These are phyloP conservation scores for Pythium biforme DNA, from an alignment of 352 stramenopile genomes.

Conservation along the genomic window DNA sequence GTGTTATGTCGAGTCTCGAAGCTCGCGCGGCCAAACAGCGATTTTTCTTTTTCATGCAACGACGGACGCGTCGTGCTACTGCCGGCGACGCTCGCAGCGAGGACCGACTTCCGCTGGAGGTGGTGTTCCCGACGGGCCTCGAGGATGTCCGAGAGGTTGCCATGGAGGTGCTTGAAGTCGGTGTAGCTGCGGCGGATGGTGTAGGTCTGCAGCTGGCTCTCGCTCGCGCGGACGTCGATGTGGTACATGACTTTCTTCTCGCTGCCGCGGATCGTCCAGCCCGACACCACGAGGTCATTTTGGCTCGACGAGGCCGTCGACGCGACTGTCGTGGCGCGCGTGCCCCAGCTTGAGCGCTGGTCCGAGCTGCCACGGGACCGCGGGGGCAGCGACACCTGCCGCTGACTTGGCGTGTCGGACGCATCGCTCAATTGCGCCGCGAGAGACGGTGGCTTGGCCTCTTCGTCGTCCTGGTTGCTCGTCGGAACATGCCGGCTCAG, in stretches of 20 bases:
- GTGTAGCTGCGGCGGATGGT: constrained; percentile 85
- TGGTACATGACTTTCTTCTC: constrained; percentile 89
- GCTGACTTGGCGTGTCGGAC: constrained; percentile 4
- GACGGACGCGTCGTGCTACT: constrained; percentile 1
- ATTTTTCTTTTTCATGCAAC: constrained; percentile 9
- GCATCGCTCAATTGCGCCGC: constrained; percentile 9
- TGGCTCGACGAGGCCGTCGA: constrained; percentile 20
- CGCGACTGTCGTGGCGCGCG: constrained; percentile 12
- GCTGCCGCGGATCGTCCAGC: constrained; percentile 60
- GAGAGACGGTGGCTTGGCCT: constrained; percentile 13
- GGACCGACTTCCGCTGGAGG: constrained; percentile 11
- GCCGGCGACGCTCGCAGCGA: background rate
- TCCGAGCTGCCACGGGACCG: constrained; percentile 15
- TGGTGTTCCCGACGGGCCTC: constrained; percentile 65
- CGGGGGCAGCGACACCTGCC: background rate
- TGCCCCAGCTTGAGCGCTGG: constrained; percentile 23
- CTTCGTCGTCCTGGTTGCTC: constrained; percentile 24
- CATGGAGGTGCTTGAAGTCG: constrained; percentile 80
- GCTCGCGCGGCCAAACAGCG: background rate
- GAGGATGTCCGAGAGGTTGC: constrained; percentile 61
- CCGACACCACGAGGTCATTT: constrained; percentile 65
- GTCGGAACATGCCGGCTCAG: background rate
- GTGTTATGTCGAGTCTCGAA: background rate
- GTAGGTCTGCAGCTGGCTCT: constrained; percentile 78
- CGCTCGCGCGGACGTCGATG: constrained; percentile 74